These are phyloP conservation scores for Eustoma russellianum DNA, from an alignment of 257 asterid species.

Conservation along the genomic window DNA sequence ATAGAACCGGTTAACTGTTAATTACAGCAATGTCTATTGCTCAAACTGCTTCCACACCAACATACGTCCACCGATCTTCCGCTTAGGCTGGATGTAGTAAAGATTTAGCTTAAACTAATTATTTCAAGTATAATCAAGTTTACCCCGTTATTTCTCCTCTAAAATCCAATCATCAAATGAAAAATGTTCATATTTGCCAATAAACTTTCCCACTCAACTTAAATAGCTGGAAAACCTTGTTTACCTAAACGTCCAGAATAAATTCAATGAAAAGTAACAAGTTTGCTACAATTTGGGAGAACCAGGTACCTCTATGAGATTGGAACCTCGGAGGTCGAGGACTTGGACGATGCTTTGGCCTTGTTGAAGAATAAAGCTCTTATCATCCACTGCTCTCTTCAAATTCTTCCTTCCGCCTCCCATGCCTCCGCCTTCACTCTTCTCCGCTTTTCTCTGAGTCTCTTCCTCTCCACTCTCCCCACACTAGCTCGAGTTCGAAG, in stretches of 20 bases:
- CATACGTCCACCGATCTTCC: too few species aligned
- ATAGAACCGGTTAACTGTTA: too few species aligned
- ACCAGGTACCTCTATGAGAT: conserved; percentile 53
- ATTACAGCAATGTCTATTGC: too few species aligned
- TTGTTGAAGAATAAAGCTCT: conserved; percentile 31
- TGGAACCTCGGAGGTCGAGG: conserved; percentile 67
- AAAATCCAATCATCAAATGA: too few species aligned
- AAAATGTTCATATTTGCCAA: too few species aligned
- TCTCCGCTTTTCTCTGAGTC: not conserved
- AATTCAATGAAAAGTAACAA: not conserved
- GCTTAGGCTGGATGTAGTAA: too few species aligned
- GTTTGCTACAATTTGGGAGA: not conserved
- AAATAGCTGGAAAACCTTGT: too few species aligned
- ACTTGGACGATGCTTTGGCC: conserved; percentile 80
- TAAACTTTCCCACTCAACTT: not conserved
- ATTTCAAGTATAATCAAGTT: conserved; percentile 83
- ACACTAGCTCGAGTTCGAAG: too few species aligned
- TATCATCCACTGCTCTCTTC: conserved; percentile 59
- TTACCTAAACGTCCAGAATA: not conserved
- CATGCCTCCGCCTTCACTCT: conserved; percentile 27
- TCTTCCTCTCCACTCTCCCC: not conserved
- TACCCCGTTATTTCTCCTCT: conserved; percentile 3
- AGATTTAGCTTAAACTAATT: conserved; percentile 8
- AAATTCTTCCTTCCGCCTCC: conserved; percentile 85
- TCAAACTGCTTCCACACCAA: too few species aligned